Conservation (phyloP, 2,329 filamentous ascomycete species). For the Colletotrichum limetticola region DNA sequence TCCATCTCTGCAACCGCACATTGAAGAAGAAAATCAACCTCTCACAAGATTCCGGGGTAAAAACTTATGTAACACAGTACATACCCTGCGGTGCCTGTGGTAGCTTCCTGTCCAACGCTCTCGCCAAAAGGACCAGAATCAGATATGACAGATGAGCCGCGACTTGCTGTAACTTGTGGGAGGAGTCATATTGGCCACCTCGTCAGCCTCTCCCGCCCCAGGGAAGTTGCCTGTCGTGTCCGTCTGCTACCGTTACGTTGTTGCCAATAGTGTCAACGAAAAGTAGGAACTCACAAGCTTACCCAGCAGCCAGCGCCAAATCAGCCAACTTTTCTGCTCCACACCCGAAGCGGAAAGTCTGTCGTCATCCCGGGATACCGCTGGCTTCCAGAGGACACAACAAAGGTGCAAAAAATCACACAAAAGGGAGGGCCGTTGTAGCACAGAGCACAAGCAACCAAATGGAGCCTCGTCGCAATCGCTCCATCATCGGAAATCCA, state of each 20-base stretch:
- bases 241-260: constrained; percentile 4
- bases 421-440: not conserved
- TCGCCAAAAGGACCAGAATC: not conserved
- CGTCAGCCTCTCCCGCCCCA: constrained; percentile 16
- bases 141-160: constrained; percentile 22
- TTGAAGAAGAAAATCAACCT: not conserved
- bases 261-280: constrained; percentile 6
- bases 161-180: constrained; percentile 5
- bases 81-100: not conserved
- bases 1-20: constrained; percentile 14
- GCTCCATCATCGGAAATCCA: not conserved
- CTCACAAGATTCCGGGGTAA: constrained; percentile 16
- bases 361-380: constrained; percentile 35
- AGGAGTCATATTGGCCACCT: constrained; percentile 18
- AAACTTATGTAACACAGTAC: not conserved
- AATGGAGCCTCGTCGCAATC: not conserved
- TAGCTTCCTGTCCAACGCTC: not conserved
- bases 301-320: constrained; percentile 15
- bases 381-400: constrained; percentile 27
- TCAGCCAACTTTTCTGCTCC: constrained; percentile 26
- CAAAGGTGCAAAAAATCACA: not conserved
- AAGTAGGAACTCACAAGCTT: constrained; percentile 14
- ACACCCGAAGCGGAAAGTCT: constrained; percentile 34
- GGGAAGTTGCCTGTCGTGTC: constrained; percentile 26
- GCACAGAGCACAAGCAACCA: constrained; percentile 1